phyloP scores from a whole-genome alignment of 169 alveolate species.

The Sarcocystis neurona region DNA sequence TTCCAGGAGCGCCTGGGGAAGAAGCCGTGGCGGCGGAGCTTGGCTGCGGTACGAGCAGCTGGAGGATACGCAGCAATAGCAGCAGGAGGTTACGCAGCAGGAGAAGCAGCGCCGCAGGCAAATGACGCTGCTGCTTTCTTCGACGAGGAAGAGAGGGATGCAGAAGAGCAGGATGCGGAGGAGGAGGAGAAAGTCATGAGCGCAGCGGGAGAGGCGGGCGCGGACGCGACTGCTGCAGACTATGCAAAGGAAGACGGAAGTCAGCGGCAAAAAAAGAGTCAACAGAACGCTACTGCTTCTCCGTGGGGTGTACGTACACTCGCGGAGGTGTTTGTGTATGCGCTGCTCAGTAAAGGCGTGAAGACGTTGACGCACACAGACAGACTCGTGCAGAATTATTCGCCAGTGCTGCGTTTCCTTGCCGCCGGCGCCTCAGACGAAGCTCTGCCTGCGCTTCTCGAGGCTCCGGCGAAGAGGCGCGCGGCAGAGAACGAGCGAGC shows the following conservation, averaged over 20 bases:
- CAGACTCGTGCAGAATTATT: neutral
- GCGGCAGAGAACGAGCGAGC: neutral
- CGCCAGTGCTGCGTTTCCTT: neutral
- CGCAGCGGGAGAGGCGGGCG: neutral
- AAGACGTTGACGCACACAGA: conserved; percentile 39
- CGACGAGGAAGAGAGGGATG: neutral
- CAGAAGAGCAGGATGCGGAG: neutral
- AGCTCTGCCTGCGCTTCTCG: neutral
- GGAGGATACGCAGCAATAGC: no score
- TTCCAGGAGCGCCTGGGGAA: no score
- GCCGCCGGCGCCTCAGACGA: neutral
- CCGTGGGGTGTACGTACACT: neutral
- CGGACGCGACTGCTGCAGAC: neutral
- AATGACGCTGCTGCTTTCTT: neutral
- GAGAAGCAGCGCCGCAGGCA: no score
- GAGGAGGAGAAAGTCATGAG: neutral
- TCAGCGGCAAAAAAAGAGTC: no score
- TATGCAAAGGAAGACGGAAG: neutral
- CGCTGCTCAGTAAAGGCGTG: conserved; percentile 10
- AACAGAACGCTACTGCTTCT: neutral
- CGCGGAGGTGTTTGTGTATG: conserved; percentile 24
- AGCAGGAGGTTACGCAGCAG: no score
- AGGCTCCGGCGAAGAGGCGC: neutral
- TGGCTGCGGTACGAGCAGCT: no score
- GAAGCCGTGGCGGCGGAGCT: no score